phyloP scores from a whole-genome alignment of 345 rosid species.

The Lumnitzera racemosa region DNA sequence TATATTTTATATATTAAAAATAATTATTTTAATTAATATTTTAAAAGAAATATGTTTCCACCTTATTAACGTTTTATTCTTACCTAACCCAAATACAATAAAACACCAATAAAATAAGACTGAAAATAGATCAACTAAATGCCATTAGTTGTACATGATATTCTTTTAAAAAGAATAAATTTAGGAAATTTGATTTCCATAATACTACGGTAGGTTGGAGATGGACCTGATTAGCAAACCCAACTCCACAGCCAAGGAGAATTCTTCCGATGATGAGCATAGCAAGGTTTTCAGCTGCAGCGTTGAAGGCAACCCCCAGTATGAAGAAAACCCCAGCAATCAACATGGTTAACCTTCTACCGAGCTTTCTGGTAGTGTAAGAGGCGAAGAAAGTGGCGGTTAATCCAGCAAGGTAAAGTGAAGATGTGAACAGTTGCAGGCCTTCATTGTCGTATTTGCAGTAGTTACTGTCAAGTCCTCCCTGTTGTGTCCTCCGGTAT shows the following conservation, averaged over 20 bases:
- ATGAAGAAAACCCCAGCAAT: slow-evolving; percentile 82
- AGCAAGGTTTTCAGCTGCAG: slow-evolving; percentile 71
- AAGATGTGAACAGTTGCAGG: slow-evolving; percentile 83
- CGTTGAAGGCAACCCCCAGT: slow-evolving; percentile 56
- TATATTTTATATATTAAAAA: too few species aligned
- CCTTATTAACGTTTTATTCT: too few species aligned
- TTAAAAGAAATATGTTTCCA: too few species aligned
- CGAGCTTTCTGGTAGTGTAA: slow-evolving; percentile 76
- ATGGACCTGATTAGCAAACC: slow-evolving; percentile 81
- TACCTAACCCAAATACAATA: too few species aligned
- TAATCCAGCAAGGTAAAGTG: slow-evolving; percentile 85
- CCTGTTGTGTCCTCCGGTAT: slow-evolving; percentile 25
- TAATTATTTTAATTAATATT: too few species aligned
- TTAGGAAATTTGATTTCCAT: too few species aligned
- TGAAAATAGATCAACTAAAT: too few species aligned
- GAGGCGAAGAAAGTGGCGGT: slow-evolving; percentile 91
- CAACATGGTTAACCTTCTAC: slow-evolving; percentile 78
- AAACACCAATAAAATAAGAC: too few species aligned
- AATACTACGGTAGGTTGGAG: background rate
- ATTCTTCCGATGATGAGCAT: slow-evolving; percentile 89
- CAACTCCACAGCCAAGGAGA: slow-evolving; percentile 89
- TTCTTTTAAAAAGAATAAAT: too few species aligned
- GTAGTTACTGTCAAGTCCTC: slow-evolving; percentile 42
- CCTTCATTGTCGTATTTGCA: slow-evolving; percentile 96
- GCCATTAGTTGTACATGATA: too few species aligned